phyloP scores from a whole-genome alignment of 2,329 filamentous ascomycete species.

The Didymella lethalis region DNA sequence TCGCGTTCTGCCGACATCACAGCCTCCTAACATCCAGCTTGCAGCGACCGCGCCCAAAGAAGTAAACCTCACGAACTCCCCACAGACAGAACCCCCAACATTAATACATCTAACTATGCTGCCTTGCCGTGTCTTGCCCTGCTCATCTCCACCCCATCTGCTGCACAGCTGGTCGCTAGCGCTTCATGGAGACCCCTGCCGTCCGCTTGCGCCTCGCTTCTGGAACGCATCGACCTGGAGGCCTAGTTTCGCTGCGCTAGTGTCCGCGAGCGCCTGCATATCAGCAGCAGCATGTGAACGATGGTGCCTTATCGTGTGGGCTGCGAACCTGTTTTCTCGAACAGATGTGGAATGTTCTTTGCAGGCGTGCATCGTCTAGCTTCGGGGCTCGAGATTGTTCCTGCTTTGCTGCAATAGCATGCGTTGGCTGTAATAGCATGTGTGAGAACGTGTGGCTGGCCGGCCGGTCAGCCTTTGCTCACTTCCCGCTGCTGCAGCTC shows the following conservation, averaged over 20 bases:
- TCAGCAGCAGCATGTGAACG: constrained; percentile 15
- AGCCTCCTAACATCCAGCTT: not conserved
- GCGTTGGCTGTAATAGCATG: not conserved
- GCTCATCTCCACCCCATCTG: constrained; percentile 7
- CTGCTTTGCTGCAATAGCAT: constrained; percentile 2
- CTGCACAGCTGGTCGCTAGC: not conserved
- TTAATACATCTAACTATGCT: constrained; percentile 6
- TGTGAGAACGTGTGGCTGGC: constrained; percentile 3
- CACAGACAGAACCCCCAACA: not conserved
- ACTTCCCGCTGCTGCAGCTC: constrained; percentile 16
- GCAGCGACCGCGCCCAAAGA: constrained; percentile 9
- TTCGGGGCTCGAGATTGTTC: constrained; percentile 8
- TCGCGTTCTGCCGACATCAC: constrained; percentile 3
- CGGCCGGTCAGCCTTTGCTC: constrained; percentile 1
- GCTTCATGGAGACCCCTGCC: constrained; percentile 6
- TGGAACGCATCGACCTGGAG: constrained; percentile 5
- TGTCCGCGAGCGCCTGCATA: constrained; percentile 14
- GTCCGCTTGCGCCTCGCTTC: constrained; percentile 18
- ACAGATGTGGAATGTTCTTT: constrained; percentile 6
- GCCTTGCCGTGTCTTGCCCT: constrained; percentile 9
- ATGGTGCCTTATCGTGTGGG: not conserved
- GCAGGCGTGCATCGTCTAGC: constrained; percentile 2
- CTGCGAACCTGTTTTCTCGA: not conserved
- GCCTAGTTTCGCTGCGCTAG: constrained; percentile 3
- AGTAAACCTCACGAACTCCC: constrained; percentile 16